A percentile compares a stretch with the other conserved stretches of the same genome.
Conservation (phyloP, 2,329 filamentous ascomycete species). For the Cytospora paraplurivora region DNA sequence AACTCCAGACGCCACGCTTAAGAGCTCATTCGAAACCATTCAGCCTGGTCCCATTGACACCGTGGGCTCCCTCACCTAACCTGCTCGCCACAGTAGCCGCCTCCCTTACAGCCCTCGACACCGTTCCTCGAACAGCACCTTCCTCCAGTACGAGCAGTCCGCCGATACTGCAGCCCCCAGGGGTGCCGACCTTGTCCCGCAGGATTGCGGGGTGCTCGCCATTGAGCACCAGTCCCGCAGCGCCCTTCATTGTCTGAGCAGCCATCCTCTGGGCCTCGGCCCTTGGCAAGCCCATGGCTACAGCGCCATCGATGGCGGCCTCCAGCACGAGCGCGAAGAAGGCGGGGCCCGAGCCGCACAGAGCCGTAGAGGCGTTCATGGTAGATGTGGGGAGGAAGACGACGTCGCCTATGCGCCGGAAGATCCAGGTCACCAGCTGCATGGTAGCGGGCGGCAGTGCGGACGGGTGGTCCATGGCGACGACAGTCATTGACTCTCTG, state of each 20-base stretch:
- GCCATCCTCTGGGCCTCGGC: slow-evolving; percentile 76
- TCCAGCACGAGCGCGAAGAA: slow-evolving; percentile 78
- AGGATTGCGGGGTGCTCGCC: slow-evolving; percentile 77
- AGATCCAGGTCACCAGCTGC: slow-evolving; percentile 72
- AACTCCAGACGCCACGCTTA: slow-evolving; percentile 10
- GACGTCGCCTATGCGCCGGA: slow-evolving; percentile 72
- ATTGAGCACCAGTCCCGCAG: slow-evolving; percentile 66
- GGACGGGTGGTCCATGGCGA: slow-evolving; percentile 63
- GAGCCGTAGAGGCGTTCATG: slow-evolving; percentile 74
- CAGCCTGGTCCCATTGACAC: slow-evolving; percentile 51
- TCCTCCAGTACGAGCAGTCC: slow-evolving; percentile 76
- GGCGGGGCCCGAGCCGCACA: slow-evolving; percentile 74
- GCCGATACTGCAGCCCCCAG: slow-evolving; percentile 76
- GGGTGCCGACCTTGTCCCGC: slow-evolving; percentile 75
- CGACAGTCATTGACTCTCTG: slow-evolving; percentile 80
- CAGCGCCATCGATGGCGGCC: slow-evolving; percentile 73
- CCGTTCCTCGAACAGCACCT: slow-evolving; percentile 65
- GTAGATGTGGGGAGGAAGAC: slow-evolving; percentile 65
- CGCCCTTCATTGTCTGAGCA: slow-evolving; percentile 76
- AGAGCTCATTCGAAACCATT: slow-evolving; percentile 15
- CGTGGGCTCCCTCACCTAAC: slow-evolving; percentile 58
- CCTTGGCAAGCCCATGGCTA: slow-evolving; percentile 76
- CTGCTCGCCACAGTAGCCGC: slow-evolving; percentile 70
- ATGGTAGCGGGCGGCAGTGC: slow-evolving; percentile 53
- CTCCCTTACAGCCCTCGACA: slow-evolving; percentile 70